Percentiles rank a stretch among this genome's conserved stretches.
Evolutionary conservation across 495 filamentous ascomycete genomes (phyloP).

Genomic region (Aspergillus wentii): DNA sequence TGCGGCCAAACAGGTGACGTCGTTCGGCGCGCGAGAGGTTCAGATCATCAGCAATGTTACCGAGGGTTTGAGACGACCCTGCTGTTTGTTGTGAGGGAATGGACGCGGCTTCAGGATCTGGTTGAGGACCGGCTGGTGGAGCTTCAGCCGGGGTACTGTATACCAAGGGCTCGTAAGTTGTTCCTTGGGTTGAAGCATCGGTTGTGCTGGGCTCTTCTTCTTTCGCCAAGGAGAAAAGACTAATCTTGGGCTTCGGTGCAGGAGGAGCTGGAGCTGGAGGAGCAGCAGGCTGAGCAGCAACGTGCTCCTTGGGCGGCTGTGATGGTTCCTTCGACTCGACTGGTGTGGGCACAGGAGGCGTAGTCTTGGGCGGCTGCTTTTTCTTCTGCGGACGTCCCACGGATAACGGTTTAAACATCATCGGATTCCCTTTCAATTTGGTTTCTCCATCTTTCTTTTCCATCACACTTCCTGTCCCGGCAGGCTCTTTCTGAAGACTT

Average conservation of each 20-base stretch:
- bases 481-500: slow-evolving; percentile 7
- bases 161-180: slow-evolving; percentile 47
- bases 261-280: slow-evolving; percentile 10
- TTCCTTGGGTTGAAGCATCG: slow-evolving; percentile 3
- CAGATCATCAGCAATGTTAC: slow-evolving; percentile 64
- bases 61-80: slow-evolving; percentile 43
- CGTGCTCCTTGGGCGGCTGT: not conserved
- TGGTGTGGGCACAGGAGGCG: slow-evolving; percentile 11
- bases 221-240: slow-evolving; percentile 54
- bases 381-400: slow-evolving; percentile 69
- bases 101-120: slow-evolving; percentile 12
- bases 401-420: slow-evolving; percentile 85
- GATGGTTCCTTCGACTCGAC: slow-evolving; percentile 6
- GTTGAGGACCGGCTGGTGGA: slow-evolving; percentile 16
- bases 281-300: slow-evolving; percentile 6
- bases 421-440: slow-evolving; percentile 66
- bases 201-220: slow-evolving; percentile 11
- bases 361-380: slow-evolving; percentile 27
- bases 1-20: slow-evolving; percentile 79
- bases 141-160: slow-evolving; percentile 31
- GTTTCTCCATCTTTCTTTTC: slow-evolving; percentile 7
- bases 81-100: slow-evolving; percentile 2
- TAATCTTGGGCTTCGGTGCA: slow-evolving; percentile 49
- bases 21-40: slow-evolving; percentile 68
- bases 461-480: slow-evolving; percentile 2